Evolutionary conservation across 176 grass and related monocot genomes (phyloP), one percentile per base, ranked within the genome.

Genomic region (Juncus effusus): DNA sequence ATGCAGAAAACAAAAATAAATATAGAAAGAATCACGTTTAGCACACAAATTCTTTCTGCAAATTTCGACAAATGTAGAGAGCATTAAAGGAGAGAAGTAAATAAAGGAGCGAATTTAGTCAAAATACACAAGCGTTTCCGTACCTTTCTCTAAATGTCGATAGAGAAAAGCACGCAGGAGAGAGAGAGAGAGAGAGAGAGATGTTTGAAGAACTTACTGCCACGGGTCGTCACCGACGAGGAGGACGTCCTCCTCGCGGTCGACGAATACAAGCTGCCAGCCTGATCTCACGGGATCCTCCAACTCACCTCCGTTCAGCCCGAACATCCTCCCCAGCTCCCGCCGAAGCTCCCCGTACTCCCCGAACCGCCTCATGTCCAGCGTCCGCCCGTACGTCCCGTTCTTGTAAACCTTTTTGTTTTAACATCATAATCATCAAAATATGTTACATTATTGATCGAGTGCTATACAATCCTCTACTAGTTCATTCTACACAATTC

Each of bases 201-300:
- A 1, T 5, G 42, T 68, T 6, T 16, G 0, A 64, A 49, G 7
- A 72, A 84, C 84, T 55, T 86, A 97, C 93, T 92, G 93, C 93
- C 93, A 97, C 63, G 93, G 93, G 66, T 86, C 93, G 0, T 97
- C 93, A 12, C 93, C 93, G 12, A 97, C 79, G 50, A 97, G 93
- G 60, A 97, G 93, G 78, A 92, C 82, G 41, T 97, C 88, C 13
- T 92, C 82, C 80, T 97, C 93, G 16, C 80, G 77, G 85, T 97
- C 93, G 60, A 97, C 82, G 55, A 97, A 97, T 97, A 97, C 93
- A 97, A 97, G 93, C 93, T 97, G 93, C 93, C 93, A 97, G 93
- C 93, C 93, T 97, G 93, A 97, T 97, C 93, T 97, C 75, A 86
- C 60, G 39, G 93, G 88, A 79, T 97, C 79, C 83, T 97, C 93